A percentile compares a stretch with the other conserved stretches of the same genome.
phyloP scores from a whole-genome alignment of 2,329 filamentous ascomycete species.

The Stachybotrys elegans region DNA sequence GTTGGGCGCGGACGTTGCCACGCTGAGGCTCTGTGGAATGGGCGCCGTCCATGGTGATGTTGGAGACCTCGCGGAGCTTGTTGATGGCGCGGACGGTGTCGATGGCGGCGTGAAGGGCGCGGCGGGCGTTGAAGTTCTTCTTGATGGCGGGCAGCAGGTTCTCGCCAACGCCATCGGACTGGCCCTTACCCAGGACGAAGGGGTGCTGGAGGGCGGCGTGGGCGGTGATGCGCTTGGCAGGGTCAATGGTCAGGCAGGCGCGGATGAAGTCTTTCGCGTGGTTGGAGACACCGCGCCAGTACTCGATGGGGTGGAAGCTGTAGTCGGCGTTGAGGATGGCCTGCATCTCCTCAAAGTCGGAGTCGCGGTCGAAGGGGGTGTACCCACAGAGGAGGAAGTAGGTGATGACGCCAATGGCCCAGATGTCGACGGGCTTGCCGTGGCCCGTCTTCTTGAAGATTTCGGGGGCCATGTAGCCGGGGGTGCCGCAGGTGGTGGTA shows the following conservation, averaged over 20 bases:
- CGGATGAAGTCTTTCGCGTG: slow-evolving; percentile 89
- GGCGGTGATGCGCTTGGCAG: slow-evolving; percentile 80
- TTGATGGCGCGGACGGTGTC: slow-evolving; percentile 68
- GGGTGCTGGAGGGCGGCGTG: slow-evolving; percentile 69
- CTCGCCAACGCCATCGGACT: slow-evolving; percentile 44
- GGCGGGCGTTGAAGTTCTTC: slow-evolving; percentile 69
- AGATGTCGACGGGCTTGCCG: slow-evolving; percentile 96
- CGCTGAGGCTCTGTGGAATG: slow-evolving; percentile 44
- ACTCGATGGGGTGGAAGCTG: slow-evolving; percentile 87
- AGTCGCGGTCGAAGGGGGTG: slow-evolving; percentile 95
- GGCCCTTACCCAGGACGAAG: slow-evolving; percentile 53
- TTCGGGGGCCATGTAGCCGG: slow-evolving; percentile 98
- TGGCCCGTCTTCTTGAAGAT: slow-evolving; percentile 99
- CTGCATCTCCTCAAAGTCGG: slow-evolving; percentile 98
- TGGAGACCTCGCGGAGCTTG: slow-evolving; percentile 61
- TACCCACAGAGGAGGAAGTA: slow-evolving; percentile 98
- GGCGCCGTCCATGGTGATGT: slow-evolving; percentile 58
- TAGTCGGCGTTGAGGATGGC: slow-evolving; percentile 96
- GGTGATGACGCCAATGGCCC: slow-evolving; percentile 97
- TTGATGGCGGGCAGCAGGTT: slow-evolving; percentile 65
- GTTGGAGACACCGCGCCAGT: slow-evolving; percentile 90
- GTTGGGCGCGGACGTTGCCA: slow-evolving; percentile 18
- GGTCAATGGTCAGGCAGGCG: slow-evolving; percentile 86
- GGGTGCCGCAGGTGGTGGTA: slow-evolving; percentile 95
- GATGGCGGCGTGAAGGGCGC: slow-evolving; percentile 65